A percentile compares a stretch with the other conserved stretches of the same genome.
Conservation (phyloP, 495 filamentous ascomycete genomes). For the Tuber umbilicatum region DNA sequence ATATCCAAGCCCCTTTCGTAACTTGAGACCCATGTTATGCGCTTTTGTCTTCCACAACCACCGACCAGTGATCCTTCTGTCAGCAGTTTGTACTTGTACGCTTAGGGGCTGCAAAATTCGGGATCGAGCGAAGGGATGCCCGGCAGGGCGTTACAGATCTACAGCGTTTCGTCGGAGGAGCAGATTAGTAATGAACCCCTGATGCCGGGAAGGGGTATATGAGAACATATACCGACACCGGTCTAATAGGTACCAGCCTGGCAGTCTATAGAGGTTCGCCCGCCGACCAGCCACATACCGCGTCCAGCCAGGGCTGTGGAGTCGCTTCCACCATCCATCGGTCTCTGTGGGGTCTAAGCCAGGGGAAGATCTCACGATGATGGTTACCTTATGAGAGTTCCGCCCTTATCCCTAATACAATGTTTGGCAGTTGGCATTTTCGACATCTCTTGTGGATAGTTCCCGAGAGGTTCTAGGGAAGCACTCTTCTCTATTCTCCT, state of each 20-base stretch:
- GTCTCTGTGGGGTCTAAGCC: neutral
- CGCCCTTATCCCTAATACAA: neutral
- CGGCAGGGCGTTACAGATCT: neutral
- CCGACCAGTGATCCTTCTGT: no score
- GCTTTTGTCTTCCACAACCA: no score
- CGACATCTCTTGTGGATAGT: neutral
- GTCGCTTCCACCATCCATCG: neutral
- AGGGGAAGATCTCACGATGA: neutral
- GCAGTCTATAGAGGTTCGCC: neutral
- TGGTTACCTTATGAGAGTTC: neutral
- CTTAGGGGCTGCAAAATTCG: no score
- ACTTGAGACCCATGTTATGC: no score
- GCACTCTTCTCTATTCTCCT: neutral
- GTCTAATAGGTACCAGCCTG: neutral
- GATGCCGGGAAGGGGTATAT: neutral
- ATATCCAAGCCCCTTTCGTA: no score
- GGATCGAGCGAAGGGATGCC: no score
- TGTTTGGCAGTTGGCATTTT: neutral
- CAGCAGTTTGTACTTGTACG: no score
- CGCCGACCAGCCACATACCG: neutral
- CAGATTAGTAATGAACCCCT: neutral
- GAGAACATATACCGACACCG: neutral
- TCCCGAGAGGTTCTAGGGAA: neutral
- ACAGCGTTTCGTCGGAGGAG: neutral
- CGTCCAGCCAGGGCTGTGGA: neutral